A percentile compares a stretch with the other conserved stretches of the same genome.
These are phyloP conservation scores for Terfezia boudieri DNA, from an alignment of 495 filamentous ascomycete genomes.

Conservation along the genomic window DNA sequence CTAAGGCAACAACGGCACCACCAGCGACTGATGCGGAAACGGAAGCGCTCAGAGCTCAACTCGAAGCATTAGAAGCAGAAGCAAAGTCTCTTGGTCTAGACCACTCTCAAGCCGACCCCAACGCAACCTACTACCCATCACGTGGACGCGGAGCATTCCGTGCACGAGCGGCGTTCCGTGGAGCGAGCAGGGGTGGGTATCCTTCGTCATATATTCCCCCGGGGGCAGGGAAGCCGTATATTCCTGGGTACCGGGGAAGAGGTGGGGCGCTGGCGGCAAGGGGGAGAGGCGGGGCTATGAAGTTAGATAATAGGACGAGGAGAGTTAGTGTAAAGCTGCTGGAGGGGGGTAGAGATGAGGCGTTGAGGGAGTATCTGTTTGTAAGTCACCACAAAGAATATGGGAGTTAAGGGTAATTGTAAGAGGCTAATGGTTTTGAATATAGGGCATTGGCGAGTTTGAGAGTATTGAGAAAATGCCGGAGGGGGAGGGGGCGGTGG, in stretches of 20 bases:
- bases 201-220: not conserved
- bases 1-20: conserved; percentile 35
- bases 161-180: conserved; percentile 15
- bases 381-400: conserved; percentile 29
- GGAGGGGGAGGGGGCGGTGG: conserved; percentile 29
- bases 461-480: conserved; percentile 49
- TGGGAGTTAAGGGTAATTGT: not conserved
- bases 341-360: conserved; percentile 54
- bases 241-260: conserved; percentile 9
- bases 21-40: conserved; percentile 41
- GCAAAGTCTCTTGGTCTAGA: conserved; percentile 62
- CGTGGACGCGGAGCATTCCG: conserved; percentile 24
- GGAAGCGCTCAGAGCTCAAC: conserved; percentile 48
- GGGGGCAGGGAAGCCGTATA: conserved; percentile 26
- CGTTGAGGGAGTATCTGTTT: conserved; percentile 62
- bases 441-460: conserved; percentile 61
- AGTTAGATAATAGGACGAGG: conserved; percentile 72
- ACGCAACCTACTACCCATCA: conserved; percentile 22
- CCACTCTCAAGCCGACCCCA: conserved; percentile 22
- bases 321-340: conserved; percentile 49
- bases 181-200: conserved; percentile 20
- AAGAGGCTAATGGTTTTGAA: conserved; percentile 6
- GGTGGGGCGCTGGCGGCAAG: conserved; percentile 32
- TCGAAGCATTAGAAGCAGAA: conserved; percentile 68
- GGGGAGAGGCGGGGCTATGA: conserved; percentile 34